Conservation (phyloP, 164 flowering plant species). For the Paratinospora sagittata region DNA sequence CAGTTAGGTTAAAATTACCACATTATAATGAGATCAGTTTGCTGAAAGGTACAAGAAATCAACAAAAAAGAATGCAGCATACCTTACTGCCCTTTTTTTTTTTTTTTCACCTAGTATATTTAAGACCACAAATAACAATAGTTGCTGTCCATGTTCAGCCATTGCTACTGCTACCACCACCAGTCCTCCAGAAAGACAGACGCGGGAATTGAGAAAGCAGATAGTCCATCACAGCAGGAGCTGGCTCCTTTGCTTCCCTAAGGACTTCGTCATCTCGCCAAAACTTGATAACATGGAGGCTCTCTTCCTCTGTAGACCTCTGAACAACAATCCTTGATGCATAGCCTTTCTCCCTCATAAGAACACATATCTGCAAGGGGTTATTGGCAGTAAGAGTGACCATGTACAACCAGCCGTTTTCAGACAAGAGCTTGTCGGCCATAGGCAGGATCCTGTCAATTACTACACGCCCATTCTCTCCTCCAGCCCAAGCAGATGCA, state of each 20-base stretch:
- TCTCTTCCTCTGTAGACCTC: constrained; percentile 89
- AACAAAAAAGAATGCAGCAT: background rate
- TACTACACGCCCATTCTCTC: constrained; percentile 79
- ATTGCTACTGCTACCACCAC: constrained; percentile 11
- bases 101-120: too few species aligned
- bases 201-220: constrained; percentile 33
- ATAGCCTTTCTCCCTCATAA: constrained; percentile 74
- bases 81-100: background rate
- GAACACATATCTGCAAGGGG: constrained; percentile 61
- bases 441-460: constrained; percentile 73
- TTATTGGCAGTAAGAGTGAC: constrained; percentile 64
- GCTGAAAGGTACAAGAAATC: background rate
- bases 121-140: background rate
- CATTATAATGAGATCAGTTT: background rate
- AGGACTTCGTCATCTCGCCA: constrained; percentile 55
- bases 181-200: constrained; percentile 31
- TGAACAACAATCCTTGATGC: constrained; percentile 61
- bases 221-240: constrained; percentile 25
- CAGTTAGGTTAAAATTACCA: background rate
- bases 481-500: constrained; percentile 94
- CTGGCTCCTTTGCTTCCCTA: constrained; percentile 26
- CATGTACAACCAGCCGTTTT: constrained; percentile 83
- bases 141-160: background rate
- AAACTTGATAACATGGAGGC: constrained; percentile 70
- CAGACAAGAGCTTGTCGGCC: constrained; percentile 62